A percentile compares a stretch with the other conserved stretches of the same genome.
Conservation (phyloP, 2,329 filamentous ascomycete species). For the Fusarium sp. region DNA sequence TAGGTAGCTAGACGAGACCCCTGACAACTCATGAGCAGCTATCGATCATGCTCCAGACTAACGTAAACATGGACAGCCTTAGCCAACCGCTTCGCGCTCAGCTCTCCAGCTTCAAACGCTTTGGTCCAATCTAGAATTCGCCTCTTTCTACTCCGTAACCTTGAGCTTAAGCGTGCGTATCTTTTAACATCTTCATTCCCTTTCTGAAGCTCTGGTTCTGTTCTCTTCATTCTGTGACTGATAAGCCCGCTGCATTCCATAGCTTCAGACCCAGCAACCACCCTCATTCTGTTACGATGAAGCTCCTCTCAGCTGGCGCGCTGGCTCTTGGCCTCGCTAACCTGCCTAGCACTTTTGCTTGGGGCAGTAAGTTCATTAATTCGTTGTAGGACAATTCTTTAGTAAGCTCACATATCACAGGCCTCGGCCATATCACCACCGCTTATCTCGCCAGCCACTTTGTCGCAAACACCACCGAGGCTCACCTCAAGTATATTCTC, state of each 20-base stretch:
- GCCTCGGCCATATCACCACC: conserved; percentile 73
- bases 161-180: not conserved
- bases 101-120: conserved; percentile 23
- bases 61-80: conserved; percentile 9
- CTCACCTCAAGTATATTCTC: conserved; percentile 69
- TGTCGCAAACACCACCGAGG: conserved; percentile 66
- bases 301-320: conserved; percentile 44
- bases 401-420: conserved; percentile 49
- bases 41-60: conserved; percentile 34
- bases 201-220: not conserved
- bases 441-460: conserved; percentile 72
- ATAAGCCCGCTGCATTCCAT: not conserved
- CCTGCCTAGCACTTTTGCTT: conserved; percentile 53
- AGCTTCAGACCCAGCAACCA: not conserved
- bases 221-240: not conserved
- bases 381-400: not conserved
- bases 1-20: conserved; percentile 2
- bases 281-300: conserved; percentile 46
- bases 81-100: conserved; percentile 35
- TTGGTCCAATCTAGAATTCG: conserved; percentile 24
- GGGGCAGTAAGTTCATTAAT: conserved; percentile 55
- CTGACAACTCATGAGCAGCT: conserved; percentile 27
- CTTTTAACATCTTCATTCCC: conserved; percentile 17
- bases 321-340: conserved; percentile 49
- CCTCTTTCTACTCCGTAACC: conserved; percentile 1